These are phyloP conservation scores for Polychaeton citri DNA, from an alignment of 2,329 filamentous ascomycete genomes.

Conservation along the genomic window DNA sequence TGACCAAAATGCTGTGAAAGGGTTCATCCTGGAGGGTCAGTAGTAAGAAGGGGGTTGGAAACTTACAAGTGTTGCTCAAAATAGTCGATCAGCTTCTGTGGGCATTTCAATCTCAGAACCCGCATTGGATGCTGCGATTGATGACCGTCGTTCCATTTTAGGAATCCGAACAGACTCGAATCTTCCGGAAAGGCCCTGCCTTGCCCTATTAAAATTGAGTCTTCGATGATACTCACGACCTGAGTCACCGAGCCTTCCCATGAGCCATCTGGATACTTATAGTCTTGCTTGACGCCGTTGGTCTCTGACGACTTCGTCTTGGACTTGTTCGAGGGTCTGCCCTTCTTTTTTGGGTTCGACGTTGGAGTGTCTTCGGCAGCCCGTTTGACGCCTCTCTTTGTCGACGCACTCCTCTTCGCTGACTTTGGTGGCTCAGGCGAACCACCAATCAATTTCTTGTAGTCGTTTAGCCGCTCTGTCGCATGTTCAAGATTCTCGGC, in stretches of 20 bases:
- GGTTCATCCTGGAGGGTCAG: too few relatives aligned
- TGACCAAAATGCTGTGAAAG: too few relatives aligned
- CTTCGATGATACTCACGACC: constrained; percentile 62
- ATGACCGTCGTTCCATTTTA: constrained; percentile 59
- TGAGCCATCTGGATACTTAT: constrained; percentile 44
- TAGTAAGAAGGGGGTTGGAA: too few relatives aligned
- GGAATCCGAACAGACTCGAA: constrained; percentile 45
- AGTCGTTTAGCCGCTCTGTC: constrained; percentile 47
- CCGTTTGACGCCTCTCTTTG: constrained; percentile 7
- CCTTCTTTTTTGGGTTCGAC: constrained; percentile 9
- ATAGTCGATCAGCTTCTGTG: constrained; percentile 45
- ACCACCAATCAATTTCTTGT: constrained; percentile 51
- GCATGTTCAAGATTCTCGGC: constrained; percentile 50
- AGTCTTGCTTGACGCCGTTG: not conserved
- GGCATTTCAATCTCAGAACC: constrained; percentile 61
- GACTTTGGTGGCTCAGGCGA: constrained; percentile 26
- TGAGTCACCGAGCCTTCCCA: constrained; percentile 63
- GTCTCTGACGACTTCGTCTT: constrained; percentile 17
- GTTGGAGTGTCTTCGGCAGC: constrained; percentile 14
- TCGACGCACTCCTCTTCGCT: constrained; percentile 5
- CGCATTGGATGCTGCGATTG: constrained; percentile 61
- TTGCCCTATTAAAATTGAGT: constrained; percentile 12
- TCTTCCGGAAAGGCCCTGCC: too few relatives aligned
- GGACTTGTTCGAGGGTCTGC: constrained; percentile 12
- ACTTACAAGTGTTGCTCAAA: constrained; percentile 27